These are phyloP conservation scores for Fomitopsis palustris DNA, from an alignment of 1,284 basidiomycete genomes.

Conservation along the genomic window DNA sequence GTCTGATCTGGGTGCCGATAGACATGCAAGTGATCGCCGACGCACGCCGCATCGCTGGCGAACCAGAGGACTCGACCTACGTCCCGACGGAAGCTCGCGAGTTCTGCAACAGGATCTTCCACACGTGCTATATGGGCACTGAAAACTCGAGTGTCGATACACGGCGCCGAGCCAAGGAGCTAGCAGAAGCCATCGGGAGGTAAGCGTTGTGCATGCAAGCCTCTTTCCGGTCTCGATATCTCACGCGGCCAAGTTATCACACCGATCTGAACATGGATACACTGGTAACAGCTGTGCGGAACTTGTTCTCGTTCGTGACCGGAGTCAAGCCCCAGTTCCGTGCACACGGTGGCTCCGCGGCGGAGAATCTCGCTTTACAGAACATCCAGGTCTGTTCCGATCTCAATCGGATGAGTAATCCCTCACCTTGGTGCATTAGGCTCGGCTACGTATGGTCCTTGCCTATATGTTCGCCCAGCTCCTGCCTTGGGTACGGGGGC, in stretches of 20 bases:
- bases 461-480: slow-evolving; percentile 97
- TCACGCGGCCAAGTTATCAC: slow-evolving; percentile 67
- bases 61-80: slow-evolving; percentile 77
- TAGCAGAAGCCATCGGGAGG: slow-evolving; percentile 89
- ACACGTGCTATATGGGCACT: slow-evolving; percentile 99
- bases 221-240: background rate
- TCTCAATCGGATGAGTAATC: background rate
- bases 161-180: slow-evolving; percentile 78
- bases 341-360: slow-evolving; percentile 81
- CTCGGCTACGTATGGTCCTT: slow-evolving; percentile 93
- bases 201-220: slow-evolving; percentile 33
- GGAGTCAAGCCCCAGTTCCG: slow-evolving; percentile 82
- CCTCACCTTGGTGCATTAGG: slow-evolving; percentile 39
- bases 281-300: slow-evolving; percentile 79
- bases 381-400: slow-evolving; percentile 78
- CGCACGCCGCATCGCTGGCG: slow-evolving; percentile 85
- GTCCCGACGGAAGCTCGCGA: slow-evolving; percentile 84
- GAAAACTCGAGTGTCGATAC: slow-evolving; percentile 93
- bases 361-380: slow-evolving; percentile 95
- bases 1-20: slow-evolving; percentile 23
- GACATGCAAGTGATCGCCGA: slow-evolving; percentile 89
- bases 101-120: slow-evolving; percentile 86
- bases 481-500: slow-evolving; percentile 88
- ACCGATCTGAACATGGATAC: slow-evolving; percentile 96
- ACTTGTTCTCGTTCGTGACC: slow-evolving; percentile 84